Base-by-base conservation (phyloP, 1,284 basidiomycete species). In the Sutorius eximius region DNA sequence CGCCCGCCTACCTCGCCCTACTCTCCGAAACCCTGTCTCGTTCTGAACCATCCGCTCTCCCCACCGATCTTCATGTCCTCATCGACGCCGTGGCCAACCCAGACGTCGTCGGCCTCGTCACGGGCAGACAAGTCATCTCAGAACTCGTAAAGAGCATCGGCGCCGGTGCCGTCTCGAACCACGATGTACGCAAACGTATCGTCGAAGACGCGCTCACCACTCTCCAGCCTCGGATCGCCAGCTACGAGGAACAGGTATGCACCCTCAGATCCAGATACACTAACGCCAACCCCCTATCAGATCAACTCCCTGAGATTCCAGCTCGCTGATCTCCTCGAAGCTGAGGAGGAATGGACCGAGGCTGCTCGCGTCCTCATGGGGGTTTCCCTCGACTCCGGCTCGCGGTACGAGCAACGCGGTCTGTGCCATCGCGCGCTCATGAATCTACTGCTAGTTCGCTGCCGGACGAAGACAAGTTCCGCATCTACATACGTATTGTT, bases 401-500 rank as follows among this genome's bases (percentile, higher is more conserved):
- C 90, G 66, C 81, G 91, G 93, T 92, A 60, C 63, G 79, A 60
- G 27, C 22, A 24, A 33, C 36, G 37, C 6, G 29, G 38, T 41
- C 10, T 36, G 37, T 38, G 18, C 15, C 36, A 34, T 56, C 45
- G 29, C 37, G 43, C 40, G 20, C 44, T 59, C 6, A 67, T 45
- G 9, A 27, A 11, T 0, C 4, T 3, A 12, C 33, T 13, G 0
- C 45, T 63, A 91, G 89, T 45, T 79, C 83, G 11, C 80, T 89
- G 27, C 78, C 87, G 11, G 93, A 95, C 69, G 83, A 87, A 57
- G 92, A 95, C 57, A 97, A 95, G 73, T 83, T 98, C 33, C 82
- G 83, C 20, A 82, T 97, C 41, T 96, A 98, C 70, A 88, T 99
- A 57, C 89, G 94, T 52, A 97, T 99, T 61, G 91, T 98, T 36